A percentile compares a stretch with the other conserved stretches of the same genome.
Conservation (phyloP, 768 basidiomycete genomes). For the Mrakia blollopis region DNA sequence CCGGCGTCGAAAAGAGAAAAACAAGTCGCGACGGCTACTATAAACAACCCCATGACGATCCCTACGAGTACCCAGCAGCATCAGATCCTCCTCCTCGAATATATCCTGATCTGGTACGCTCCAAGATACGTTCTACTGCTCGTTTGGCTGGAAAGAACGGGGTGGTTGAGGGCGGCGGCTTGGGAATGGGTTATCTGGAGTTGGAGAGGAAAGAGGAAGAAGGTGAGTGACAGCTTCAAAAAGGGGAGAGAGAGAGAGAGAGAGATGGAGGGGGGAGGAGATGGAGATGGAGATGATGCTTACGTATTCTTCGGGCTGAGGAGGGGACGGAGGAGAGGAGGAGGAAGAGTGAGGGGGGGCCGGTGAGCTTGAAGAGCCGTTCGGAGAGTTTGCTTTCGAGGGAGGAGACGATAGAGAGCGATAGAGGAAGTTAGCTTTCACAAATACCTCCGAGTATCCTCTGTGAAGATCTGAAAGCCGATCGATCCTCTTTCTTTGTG, state of each 20-base stretch:
- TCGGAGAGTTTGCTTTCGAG: too few relatives aligned
- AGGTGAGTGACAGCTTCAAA: neutral
- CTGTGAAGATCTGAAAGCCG: too few relatives aligned
- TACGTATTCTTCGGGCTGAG: neutral
- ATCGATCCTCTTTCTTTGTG: too few relatives aligned
- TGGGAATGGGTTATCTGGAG: neutral
- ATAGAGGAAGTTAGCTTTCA: neutral
- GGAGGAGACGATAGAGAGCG: neutral
- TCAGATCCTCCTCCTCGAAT: too few relatives aligned
- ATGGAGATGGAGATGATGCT: neutral
- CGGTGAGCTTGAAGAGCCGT: neutral
- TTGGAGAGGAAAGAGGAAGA: neutral
- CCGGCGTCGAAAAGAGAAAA: too few relatives aligned
- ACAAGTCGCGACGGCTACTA: too few relatives aligned
- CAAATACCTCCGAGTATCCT: too few relatives aligned
- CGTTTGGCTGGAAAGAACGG: slow-evolving; percentile 8
- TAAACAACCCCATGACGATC: too few relatives aligned
- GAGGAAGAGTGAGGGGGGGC: neutral
- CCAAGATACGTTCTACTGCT: neutral
- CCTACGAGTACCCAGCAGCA: too few relatives aligned
- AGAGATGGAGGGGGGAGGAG: too few relatives aligned
- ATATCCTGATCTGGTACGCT: neutral
- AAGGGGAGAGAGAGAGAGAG: too few relatives aligned
- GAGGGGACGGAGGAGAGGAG: neutral
- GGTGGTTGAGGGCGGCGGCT: neutral